A percentile compares a stretch with the other conserved stretches of the same genome.
Evolutionary conservation across 306 rosid species (phyloP).

Genomic region (Morella rubra): DNA sequence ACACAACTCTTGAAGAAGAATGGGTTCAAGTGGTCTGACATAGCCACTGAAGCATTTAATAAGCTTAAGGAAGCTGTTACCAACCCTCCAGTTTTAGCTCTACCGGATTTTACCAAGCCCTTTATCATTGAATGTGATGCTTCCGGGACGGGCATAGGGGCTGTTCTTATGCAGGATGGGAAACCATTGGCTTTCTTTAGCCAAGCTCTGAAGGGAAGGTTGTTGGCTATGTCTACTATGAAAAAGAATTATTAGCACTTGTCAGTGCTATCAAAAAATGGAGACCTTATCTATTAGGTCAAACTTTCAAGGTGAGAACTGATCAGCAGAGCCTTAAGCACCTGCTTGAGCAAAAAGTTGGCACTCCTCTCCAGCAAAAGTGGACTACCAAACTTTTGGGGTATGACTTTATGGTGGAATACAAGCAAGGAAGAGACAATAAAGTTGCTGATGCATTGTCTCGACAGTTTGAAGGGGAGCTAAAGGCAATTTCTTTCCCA

Average conservation of each 20-base stretch:
- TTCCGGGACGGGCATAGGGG: no score
- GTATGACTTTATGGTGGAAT: neutral
- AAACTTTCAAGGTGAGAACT: neutral
- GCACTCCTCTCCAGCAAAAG: neutral
- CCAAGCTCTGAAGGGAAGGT: neutral
- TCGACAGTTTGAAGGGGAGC: no score
- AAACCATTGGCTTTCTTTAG: no score
- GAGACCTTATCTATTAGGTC: neutral
- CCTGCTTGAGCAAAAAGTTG: neutral
- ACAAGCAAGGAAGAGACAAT: neutral
- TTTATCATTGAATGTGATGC: no score
- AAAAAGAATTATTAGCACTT: neutral
- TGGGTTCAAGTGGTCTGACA: no score
- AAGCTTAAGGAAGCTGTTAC: no score
- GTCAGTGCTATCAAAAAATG: neutral
- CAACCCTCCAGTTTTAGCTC: no score
- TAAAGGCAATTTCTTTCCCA: neutral
- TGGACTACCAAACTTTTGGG: slow-evolving; percentile 10
- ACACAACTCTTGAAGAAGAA: no score
- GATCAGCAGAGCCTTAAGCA: neutral
- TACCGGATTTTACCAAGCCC: no score
- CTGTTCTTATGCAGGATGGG: no score
- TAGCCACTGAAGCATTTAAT: no score
- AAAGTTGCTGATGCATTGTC: neutral
- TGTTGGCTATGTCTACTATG: neutral